Percentiles rank a stretch among this genome's conserved stretches.
Conservation (phyloP, 306 rosid genomes). For the Clitoria ternatea region DNA sequence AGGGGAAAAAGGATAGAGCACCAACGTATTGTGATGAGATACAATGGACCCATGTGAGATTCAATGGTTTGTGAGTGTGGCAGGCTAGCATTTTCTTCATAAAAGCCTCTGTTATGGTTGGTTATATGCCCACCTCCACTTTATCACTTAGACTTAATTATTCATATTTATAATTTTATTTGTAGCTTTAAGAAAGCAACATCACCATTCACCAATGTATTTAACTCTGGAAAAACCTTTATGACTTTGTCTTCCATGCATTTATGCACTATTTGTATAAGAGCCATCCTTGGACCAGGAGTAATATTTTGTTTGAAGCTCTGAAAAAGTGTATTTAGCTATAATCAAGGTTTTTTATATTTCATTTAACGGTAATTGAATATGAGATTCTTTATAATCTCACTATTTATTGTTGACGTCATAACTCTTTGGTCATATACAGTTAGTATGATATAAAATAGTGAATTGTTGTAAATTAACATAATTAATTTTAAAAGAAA, state of each 20-base stretch:
- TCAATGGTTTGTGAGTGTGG: conserved; percentile 19
- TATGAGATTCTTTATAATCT: too few species aligned
- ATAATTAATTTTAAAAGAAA: too few species aligned
- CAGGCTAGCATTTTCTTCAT: conserved; percentile 27
- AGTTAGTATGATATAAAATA: too few species aligned
- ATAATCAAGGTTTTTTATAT: too few species aligned
- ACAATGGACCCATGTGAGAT: conserved; percentile 34
- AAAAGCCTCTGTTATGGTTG: conserved; percentile 35
- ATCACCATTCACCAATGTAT: background rate
- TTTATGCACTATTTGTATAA: too few species aligned
- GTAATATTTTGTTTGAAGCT: too few species aligned
- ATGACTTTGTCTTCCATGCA: background rate
- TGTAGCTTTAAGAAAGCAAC: conserved; percentile 11
- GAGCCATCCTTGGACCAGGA: too few species aligned
- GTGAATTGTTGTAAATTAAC: too few species aligned
- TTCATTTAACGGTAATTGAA: too few species aligned
- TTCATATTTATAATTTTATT: conserved; percentile 1
- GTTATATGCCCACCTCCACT: conserved; percentile 20
- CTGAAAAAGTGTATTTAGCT: too few species aligned
- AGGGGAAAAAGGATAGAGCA: background rate
- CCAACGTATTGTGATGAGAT: conserved; percentile 8
- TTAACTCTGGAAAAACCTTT: background rate
- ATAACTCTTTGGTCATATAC: too few species aligned
- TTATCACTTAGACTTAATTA: conserved; percentile 15
- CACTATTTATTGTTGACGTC: too few species aligned